Evolutionary conservation across 148 eudicot genomes (phyloP).

Genomic region (Cornus florida): DNA sequence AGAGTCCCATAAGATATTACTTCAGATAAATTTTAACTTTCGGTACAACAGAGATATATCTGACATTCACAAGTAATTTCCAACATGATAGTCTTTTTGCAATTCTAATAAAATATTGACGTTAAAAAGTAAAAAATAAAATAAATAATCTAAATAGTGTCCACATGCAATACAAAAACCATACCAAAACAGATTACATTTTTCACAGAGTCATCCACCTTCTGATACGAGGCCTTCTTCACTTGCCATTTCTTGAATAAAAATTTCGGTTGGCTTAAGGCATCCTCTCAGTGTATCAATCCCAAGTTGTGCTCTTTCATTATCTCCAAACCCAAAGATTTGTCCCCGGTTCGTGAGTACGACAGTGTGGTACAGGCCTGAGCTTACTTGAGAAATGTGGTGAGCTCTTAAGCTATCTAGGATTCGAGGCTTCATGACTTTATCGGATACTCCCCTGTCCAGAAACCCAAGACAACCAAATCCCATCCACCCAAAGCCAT

Average conservation of each 20-base stretch:
- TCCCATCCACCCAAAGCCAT: conserved; percentile 94
- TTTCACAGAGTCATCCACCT: conserved; percentile 6
- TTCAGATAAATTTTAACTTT: not conserved
- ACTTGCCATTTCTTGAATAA: conserved; percentile 33
- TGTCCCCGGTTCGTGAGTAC: conserved; percentile 69
- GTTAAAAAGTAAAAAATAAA: not conserved
- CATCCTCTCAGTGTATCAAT: conserved; percentile 69
- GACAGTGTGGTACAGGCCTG: conserved; percentile 90
- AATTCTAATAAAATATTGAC: not conserved
- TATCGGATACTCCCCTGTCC: conserved; percentile 70
- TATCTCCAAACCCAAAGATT: conserved; percentile 92
- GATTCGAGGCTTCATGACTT: conserved; percentile 56
- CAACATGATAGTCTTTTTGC: not conserved
- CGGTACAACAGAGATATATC: not conserved
- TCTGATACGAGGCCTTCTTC: conserved; percentile 15
- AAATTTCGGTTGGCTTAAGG: conserved; percentile 75
- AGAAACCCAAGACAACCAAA: conserved; percentile 94
- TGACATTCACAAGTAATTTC: not conserved
- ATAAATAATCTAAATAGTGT: not conserved
- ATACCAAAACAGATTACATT: not conserved
- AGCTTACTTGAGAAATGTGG: conserved; percentile 83
- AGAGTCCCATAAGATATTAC: not conserved
- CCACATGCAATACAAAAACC: not conserved
- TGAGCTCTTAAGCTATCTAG: conserved; percentile 66
- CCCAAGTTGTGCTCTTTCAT: conserved; percentile 93